A percentile compares a stretch with the other conserved stretches of the same genome.
These are phyloP conservation scores for Incumbomyces lentus DNA, from an alignment of 2,329 filamentous ascomycete species.

Conservation along the genomic window DNA sequence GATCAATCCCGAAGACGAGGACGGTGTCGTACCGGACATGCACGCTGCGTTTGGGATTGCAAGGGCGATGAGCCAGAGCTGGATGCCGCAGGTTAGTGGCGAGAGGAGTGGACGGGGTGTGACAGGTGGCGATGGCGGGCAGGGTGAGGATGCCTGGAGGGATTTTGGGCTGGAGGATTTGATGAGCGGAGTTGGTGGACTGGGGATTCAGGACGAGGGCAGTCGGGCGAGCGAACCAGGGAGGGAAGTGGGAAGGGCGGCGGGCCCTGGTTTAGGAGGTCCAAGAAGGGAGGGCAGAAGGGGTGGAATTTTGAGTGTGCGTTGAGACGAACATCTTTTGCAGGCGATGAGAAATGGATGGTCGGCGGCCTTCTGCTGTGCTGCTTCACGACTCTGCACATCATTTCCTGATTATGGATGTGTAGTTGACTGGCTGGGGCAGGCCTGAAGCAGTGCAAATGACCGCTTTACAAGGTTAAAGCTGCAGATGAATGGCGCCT, in stretches of 20 bases:
- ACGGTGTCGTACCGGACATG: conserved; percentile 57
- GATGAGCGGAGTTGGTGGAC: conserved; percentile 9
- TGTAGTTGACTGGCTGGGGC: too few relatives aligned
- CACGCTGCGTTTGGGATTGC: conserved; percentile 58
- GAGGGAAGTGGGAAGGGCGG: too few relatives aligned
- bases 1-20: conserved; percentile 56
- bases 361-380: not conserved
- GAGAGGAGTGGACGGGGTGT: conserved; percentile 15
- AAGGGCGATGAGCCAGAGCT: conserved; percentile 46
- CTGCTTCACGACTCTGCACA: not conserved
- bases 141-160: conserved; percentile 38
- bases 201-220: not conserved
- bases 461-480: too few relatives aligned
- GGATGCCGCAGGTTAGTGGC: conserved; percentile 23
- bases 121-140: conserved; percentile 14
- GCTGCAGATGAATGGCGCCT: too few relatives aligned
- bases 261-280: not conserved
- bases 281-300: not conserved
- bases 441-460: too few relatives aligned
- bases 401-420: not conserved
- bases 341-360: not conserved
- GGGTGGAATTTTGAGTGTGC: not conserved
- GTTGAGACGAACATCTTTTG: not conserved
- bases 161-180: conserved; percentile 39
- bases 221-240: not conserved